Evolutionary conservation across 305 asterid species (phyloP), one percentile per base, ranked within the genome.

Genomic region (Salvia sclarea): DNA sequence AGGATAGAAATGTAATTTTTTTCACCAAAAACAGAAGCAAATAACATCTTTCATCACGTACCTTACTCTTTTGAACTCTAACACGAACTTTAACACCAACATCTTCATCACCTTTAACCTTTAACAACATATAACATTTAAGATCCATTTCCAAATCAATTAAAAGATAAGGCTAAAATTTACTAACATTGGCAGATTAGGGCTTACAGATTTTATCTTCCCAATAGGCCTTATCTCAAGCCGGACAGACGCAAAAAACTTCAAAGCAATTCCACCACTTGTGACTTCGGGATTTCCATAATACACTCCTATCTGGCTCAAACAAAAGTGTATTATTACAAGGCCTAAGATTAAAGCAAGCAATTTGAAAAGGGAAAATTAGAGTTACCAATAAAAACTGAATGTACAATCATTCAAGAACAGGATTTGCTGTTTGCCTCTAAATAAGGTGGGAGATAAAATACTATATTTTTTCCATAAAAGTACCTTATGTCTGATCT

Each of bases 221-320:
- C 99, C 99, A 33, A 74, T 88, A 13, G 97, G 76, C 57, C 99
- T 95, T 81, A 95, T 95, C 85, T 95, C 99, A 77, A 95, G 98
- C 64, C 99, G 94, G 73, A 91, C 96, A 9, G 97, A 95, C 58
- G 99, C 98, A 75, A 95, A 95, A 77, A 95, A 95, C 91, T 91
- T 95, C 64, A 95, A 80, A 65, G 99, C 99, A 75, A 95, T 88
- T 54, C 99, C 98, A 81, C 99, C 99, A 71, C 99, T 91, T 21
- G 99, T 95, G 72, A 95, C 99, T 80, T 95, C 99, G 33, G 98
- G 98, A 73, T 92, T 95, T 78, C 99, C 99, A 35, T 95, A 95
- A 81, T 83, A 95, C 48, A 95, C 98, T 45, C 99, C 99, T 78
- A 95, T 95, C 98, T 95, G 86, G 73, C 74, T 69, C 61, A 70